Evolutionary conservation across 345 rosid genomes (phyloP).

Genomic region (Lagerstroemia speciosa): DNA sequence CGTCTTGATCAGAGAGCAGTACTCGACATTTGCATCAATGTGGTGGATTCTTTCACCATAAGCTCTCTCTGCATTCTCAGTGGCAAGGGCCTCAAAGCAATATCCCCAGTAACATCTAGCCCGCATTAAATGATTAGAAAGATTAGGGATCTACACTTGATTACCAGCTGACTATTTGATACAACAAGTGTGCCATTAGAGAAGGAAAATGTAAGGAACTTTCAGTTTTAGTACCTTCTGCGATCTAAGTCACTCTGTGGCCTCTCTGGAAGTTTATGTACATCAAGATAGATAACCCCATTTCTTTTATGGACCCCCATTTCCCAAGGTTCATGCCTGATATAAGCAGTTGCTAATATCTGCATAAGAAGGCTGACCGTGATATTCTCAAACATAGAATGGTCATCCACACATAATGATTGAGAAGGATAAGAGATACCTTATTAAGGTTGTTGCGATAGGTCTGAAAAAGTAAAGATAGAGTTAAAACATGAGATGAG

Average conservation of each 20-base stretch:
- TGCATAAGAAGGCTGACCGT: conserved; percentile 14
- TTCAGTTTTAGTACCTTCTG: conserved; percentile 43
- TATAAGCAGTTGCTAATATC: conserved; percentile 88
- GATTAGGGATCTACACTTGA: not conserved
- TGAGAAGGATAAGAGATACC: conserved; percentile 33
- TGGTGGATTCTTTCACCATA: conserved; percentile 77
- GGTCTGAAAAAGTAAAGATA: conserved; percentile 39
- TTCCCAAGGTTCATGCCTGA: conserved; percentile 86
- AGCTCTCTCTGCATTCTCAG: conserved; percentile 77
- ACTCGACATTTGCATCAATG: conserved; percentile 81
- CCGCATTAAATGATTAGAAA: not conserved
- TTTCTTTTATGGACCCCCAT: conserved; percentile 99
- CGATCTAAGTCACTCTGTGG: conserved; percentile 78
- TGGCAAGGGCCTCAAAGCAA: conserved; percentile 90
- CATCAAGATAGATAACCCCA: conserved; percentile 86
- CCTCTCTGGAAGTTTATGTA: conserved; percentile 87
- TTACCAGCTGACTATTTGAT: not conserved
- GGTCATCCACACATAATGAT: not conserved
- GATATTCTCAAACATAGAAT: not conserved
- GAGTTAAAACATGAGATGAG: conserved; percentile 13
- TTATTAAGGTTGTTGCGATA: conserved; percentile 90
- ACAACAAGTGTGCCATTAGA: not conserved
- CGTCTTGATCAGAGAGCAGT: conserved; percentile 76
- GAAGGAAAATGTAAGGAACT: not conserved
- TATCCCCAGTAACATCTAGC: conserved; percentile 96